Evolutionary conservation across 2,329 filamentous ascomycete species (phyloP).

Genomic region (Paraphoma sp.): DNA sequence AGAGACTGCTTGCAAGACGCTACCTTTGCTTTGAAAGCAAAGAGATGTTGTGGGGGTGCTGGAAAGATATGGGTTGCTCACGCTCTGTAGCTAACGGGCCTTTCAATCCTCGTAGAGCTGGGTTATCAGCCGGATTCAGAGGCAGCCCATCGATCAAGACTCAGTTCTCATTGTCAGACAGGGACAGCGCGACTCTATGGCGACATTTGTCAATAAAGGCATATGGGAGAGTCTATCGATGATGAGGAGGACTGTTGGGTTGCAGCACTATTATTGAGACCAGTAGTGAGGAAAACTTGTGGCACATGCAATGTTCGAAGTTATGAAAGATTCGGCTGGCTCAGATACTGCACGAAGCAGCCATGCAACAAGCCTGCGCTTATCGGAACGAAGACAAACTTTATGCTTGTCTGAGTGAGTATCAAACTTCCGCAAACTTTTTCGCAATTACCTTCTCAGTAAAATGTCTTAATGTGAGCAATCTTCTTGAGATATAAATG

Average conservation of each 20-base stretch:
- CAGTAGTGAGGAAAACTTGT: neutral
- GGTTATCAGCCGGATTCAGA: neutral
- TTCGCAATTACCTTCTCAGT: too few species aligned
- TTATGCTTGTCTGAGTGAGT: neutral
- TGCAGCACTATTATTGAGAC: neutral
- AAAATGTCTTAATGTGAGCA: too few species aligned
- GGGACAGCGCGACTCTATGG: neutral
- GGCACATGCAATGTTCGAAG: neutral
- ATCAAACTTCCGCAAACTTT: too few species aligned
- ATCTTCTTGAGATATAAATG: too few species aligned
- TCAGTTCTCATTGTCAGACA: neutral
- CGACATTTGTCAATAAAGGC: neutral
- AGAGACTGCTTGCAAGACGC: conserved; percentile 1
- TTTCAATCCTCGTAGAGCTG: neutral
- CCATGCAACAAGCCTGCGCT: neutral
- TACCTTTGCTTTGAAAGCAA: conserved; percentile 3
- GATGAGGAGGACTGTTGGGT: neutral
- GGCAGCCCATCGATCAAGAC: neutral
- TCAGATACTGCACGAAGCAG: neutral
- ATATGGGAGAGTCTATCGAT: neutral
- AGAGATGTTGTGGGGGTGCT: neutral
- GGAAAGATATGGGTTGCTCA: conserved; percentile 1
- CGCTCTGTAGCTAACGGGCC: neutral
- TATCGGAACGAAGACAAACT: neutral
- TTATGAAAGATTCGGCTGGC: conserved; percentile 2